Base-by-base conservation (phyloP, 1,139 yeast species). In the Scheffersomyces parashehatae region DNA sequence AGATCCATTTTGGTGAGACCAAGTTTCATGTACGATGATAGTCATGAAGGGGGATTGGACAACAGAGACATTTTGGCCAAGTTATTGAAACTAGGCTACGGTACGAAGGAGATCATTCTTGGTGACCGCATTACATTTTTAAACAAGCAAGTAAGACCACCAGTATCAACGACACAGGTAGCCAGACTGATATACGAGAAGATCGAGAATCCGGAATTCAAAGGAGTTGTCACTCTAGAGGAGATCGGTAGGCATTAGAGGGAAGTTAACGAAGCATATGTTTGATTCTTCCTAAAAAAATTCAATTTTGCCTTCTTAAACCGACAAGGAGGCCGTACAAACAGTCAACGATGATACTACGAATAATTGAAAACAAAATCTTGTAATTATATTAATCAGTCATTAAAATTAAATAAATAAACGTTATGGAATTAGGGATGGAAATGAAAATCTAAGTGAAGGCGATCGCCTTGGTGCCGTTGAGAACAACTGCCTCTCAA, bases 21-120 rank as follows among this genome's bases (percentile, higher is more conserved):
- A 0, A 95, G 95, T 0, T 80, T 88, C 50, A 85, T 90, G 93
- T 85, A 70, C 56, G 95, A 88, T 56, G 79, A 69, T 37, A 53
- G 65, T 10, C 68, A 65, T 46, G 64, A 39, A 54, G 65, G 57
- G 5, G 38, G 43, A 1, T 33, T 49, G 36, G 62, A 63, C 33
- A 61, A 70, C 35, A 60, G 78, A 36, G 66, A 62, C 44, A 43
- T 60, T 3, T 41, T 72, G 20, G 61, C 64, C 31, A 48, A 50
- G 4, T 52, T 65, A 9, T 53, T 71, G 35, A 53, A 70, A 41
- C 38, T 70, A 5, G 67, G 79, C 26, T 71, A 75, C 43, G 63
- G 66, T 39, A 66, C 75, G 3, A 82, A 83, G 48, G 58, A 69
- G n/a, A 46, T 56, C 6, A 39, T 65, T 3, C 35, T 68, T 14